Evolutionary conservation across 495 filamentous ascomycete genomes (phyloP).

Genomic region (Penicillium soppii): DNA sequence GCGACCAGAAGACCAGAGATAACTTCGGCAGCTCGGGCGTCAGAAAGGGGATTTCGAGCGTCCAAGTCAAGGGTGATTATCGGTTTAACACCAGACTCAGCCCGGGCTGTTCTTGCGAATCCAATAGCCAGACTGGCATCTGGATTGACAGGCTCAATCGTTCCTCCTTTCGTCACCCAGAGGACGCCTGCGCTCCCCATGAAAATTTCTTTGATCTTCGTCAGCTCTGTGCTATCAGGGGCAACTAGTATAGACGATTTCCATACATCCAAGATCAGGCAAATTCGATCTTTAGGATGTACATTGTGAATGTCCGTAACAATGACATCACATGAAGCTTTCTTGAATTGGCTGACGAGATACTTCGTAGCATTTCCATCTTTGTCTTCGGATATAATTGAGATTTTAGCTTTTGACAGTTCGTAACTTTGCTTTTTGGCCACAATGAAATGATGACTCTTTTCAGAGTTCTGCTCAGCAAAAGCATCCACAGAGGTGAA

Average conservation of each 20-base stretch:
- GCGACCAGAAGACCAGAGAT: conserved; percentile 15
- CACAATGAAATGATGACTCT: conserved; percentile 2
- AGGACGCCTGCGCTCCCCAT: conserved; percentile 21
- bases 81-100: conserved; percentile 23
- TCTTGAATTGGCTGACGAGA: conserved; percentile 3
- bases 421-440: neutral
- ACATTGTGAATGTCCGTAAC: conserved; percentile 8
- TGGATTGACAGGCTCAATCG: conserved; percentile 16
- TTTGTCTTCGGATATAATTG: conserved; percentile 14
- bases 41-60: conserved; percentile 1
- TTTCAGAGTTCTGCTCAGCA: neutral
- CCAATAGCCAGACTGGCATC: conserved; percentile 21
- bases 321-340: neutral
- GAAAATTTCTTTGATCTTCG: conserved; percentile 23
- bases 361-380: neutral
- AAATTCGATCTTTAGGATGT: conserved; percentile 16
- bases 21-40: neutral
- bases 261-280: conserved; percentile 23
- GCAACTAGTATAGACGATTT: conserved; percentile 4
- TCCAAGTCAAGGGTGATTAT: conserved; percentile 33
- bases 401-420: neutral
- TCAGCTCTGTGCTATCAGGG: conserved; percentile 1
- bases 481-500: neutral
- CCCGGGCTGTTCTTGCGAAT: conserved; percentile 32
- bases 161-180: conserved; percentile 28